These are phyloP conservation scores for Halophytophthora polymorphica DNA, from an alignment of 352 stramenopile genomes.

Conservation along the genomic window DNA sequence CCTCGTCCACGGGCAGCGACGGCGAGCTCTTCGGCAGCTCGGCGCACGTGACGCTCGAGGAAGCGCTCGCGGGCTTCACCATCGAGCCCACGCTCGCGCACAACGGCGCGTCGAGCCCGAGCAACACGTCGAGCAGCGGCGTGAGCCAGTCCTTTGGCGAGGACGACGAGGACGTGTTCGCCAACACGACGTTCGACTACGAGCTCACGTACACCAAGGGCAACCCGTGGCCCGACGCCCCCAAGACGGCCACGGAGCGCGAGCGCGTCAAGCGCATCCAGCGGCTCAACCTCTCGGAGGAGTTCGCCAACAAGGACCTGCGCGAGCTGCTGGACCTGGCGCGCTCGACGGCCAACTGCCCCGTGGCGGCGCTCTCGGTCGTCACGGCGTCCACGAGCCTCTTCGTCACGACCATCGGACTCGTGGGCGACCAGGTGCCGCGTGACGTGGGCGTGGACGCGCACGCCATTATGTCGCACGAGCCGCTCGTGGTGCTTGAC, in stretches of 20 bases:
- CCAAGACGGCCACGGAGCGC: conserved; percentile 47
- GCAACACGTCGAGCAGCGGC: conserved; percentile 33
- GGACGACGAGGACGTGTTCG: conserved; percentile 57
- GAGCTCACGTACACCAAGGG: conserved; percentile 68
- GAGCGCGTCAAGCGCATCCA: conserved; percentile 59
- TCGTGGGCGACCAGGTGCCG: conserved; percentile 73
- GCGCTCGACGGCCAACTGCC: conserved; percentile 63
- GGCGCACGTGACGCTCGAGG: conserved; percentile 35
- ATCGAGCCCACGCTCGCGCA: conserved; percentile 34
- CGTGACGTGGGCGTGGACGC: conserved; percentile 72
- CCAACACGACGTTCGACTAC: conserved; percentile 63
- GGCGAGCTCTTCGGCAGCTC: conserved; percentile 30
- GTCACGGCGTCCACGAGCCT: conserved; percentile 71
- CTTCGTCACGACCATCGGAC: conserved; percentile 71
- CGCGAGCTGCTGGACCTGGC: conserved; percentile 73
- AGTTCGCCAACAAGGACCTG: conserved; percentile 71
- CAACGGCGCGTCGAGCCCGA: conserved; percentile 23
- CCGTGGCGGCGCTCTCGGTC: conserved; percentile 65
- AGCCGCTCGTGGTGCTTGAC: conserved; percentile 74
- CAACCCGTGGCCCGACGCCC: conserved; percentile 74
- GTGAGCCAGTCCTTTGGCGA: conserved; percentile 23
- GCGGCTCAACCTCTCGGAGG: conserved; percentile 69
- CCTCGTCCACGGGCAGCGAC: conserved; percentile 28
- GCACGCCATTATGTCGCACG: conserved; percentile 73
- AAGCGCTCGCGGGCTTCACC: conserved; percentile 33